phyloP scores from a whole-genome alignment of 257 asterid species.

The Rauvolfia tetraphylla region DNA sequence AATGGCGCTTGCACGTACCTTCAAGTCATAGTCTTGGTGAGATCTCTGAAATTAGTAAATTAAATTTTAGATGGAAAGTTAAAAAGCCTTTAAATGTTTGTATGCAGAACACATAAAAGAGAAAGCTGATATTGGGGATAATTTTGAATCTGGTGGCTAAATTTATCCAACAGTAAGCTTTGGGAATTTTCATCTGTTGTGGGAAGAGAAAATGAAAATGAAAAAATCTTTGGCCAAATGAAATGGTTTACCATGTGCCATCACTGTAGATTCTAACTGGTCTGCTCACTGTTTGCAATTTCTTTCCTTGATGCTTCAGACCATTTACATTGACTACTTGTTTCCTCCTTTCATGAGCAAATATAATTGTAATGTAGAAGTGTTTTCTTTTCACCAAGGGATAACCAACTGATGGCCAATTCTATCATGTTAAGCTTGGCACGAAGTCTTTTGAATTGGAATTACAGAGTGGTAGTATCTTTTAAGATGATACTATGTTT shows the following conservation, averaged over 20 bases:
- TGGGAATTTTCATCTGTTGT: not conserved
- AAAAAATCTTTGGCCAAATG: not conserved
- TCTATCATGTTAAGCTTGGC: too few species aligned
- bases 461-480: too few species aligned
- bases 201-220: not conserved
- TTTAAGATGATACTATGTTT: too few species aligned
- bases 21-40: conserved; percentile 11
- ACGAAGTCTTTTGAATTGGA: too few species aligned
- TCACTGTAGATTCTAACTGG: not conserved
- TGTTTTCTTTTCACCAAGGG: too few species aligned
- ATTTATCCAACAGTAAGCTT: not conserved
- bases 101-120: not conserved
- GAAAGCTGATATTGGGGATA: not conserved
- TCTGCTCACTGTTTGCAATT: too few species aligned
- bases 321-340: too few species aligned
- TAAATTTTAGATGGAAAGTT: not conserved
- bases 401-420: too few species aligned
- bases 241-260: not conserved
- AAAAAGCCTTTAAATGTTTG: not conserved
- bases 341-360: too few species aligned
- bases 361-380: too few species aligned
- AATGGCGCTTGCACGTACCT: conserved; percentile 87
- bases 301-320: too few species aligned
- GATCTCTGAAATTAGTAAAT: not conserved
- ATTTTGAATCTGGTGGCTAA: not conserved